phyloP scores from a whole-genome alignment of 1,284 basidiomycete genomes.

The Phylloboletellus chloephorus region DNA sequence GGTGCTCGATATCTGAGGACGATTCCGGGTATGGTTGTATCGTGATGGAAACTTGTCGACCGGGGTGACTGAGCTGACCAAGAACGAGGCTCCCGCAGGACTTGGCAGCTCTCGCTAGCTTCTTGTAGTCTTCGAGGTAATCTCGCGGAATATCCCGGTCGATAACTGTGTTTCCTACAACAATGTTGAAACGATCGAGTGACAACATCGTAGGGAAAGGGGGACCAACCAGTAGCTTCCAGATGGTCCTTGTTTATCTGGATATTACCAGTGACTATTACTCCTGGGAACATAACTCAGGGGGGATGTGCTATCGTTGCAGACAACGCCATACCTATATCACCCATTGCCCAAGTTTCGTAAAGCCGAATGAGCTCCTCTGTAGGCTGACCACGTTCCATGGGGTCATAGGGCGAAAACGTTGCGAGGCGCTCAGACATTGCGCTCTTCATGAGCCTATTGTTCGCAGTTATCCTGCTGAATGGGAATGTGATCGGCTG shows the following conservation, averaged over 20 bases:
- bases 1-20: slow-evolving; percentile 31
- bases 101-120: slow-evolving; percentile 29
- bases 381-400: slow-evolving; percentile 29
- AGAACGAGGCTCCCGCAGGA: slow-evolving; percentile 27
- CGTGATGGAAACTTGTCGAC: slow-evolving; percentile 33
- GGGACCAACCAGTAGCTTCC: slow-evolving; percentile 27
- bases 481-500: slow-evolving; percentile 28
- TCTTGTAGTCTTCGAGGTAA: slow-evolving; percentile 22
- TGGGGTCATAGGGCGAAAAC: slow-evolving; percentile 28
- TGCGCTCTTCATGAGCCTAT: slow-evolving; percentile 33
- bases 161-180: slow-evolving; percentile 29
- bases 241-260: slow-evolving; percentile 33
- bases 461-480: slow-evolving; percentile 28
- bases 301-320: not conserved
- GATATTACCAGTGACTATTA: slow-evolving; percentile 32
- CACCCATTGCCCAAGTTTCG: slow-evolving; percentile 31
- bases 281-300: slow-evolving; percentile 17
- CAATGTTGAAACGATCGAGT: not conserved
- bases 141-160: slow-evolving; percentile 26
- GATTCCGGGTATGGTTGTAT: slow-evolving; percentile 34
- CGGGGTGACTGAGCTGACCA: slow-evolving; percentile 31
- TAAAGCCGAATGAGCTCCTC: slow-evolving; percentile 32
- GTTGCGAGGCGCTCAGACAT: slow-evolving; percentile 34
- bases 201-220: not conserved
- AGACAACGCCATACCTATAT: slow-evolving; percentile 25